These are phyloP conservation scores for Atalantia buxifolia DNA, from an alignment of 345 rosid genomes.

Conservation along the genomic window DNA sequence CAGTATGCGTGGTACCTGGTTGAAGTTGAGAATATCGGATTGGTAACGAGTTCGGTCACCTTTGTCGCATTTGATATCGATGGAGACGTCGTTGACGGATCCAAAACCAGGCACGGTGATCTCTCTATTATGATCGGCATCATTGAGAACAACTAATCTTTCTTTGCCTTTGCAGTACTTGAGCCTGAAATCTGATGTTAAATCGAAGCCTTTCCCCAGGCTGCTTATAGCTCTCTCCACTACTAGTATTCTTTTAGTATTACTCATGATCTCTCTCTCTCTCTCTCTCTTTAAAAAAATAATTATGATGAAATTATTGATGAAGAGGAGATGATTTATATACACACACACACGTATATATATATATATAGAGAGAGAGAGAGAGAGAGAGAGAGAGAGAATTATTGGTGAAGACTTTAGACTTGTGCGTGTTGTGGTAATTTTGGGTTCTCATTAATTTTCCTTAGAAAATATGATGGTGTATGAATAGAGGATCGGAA, in stretches of 20 bases:
- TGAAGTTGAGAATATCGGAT: slow-evolving; percentile 80
- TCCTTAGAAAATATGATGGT: no score
- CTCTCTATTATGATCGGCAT: slow-evolving; percentile 41
- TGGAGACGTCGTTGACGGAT: slow-evolving; percentile 44
- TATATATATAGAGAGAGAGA: no score
- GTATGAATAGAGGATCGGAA: background rate
- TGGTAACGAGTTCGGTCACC: slow-evolving; percentile 80
- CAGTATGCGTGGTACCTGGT: slow-evolving; percentile 39
- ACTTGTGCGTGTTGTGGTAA: background rate
- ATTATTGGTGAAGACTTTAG: no score
- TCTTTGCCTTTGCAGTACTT: slow-evolving; percentile 72
- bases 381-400: no score
- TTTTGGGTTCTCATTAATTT: background rate
- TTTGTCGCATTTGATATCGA: slow-evolving; percentile 76
- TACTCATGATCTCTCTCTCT: slow-evolving; percentile 25
- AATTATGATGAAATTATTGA: background rate
- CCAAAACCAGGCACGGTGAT: slow-evolving; percentile 67
- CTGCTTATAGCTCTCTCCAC: slow-evolving; percentile 57
- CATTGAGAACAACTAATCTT: slow-evolving; percentile 57
- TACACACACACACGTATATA: no score
- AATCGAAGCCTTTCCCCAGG: slow-evolving; percentile 87
- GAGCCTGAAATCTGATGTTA: slow-evolving; percentile 74
- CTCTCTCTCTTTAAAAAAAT: background rate
- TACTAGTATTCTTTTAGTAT: background rate
- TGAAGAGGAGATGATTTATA: no score